A percentile compares a stretch with the other conserved stretches of the same genome.
Evolutionary conservation across 2,329 filamentous ascomycete genomes (phyloP).

Genomic region (Aureobasidium sp.): DNA sequence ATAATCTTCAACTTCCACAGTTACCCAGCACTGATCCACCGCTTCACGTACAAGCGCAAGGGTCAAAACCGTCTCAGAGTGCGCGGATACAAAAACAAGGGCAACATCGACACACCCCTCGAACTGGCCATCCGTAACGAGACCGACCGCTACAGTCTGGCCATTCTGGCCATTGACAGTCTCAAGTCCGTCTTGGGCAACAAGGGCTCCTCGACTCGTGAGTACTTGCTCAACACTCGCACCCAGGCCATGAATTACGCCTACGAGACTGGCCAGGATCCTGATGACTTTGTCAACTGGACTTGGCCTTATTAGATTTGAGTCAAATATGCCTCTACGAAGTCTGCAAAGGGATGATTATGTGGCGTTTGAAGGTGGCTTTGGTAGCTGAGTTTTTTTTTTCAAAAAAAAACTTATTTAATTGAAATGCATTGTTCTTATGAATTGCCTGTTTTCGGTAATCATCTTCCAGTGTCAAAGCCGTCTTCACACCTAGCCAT

Average conservation of each 20-base stretch:
- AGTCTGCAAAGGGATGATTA: no score
- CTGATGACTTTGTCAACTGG: slow-evolving; percentile 59
- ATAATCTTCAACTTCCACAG: slow-evolving; percentile 81
- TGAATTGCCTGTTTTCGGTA: no score
- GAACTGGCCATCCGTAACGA: slow-evolving; percentile 72
- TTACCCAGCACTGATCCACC: slow-evolving; percentile 73
- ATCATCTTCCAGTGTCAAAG: no score
- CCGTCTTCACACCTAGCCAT: no score
- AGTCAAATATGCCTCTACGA: no score
- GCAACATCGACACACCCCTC: slow-evolving; percentile 74
- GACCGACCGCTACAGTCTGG: slow-evolving; percentile 69
- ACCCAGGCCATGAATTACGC: slow-evolving; percentile 58
- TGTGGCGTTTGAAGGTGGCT: background rate
- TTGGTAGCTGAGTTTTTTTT: no score
- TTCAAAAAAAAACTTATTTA: no score
- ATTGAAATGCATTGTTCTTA: no score
- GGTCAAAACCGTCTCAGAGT: slow-evolving; percentile 64
- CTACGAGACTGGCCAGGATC: slow-evolving; percentile 65
- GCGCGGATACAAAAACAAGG: slow-evolving; percentile 75
- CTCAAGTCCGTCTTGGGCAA: slow-evolving; percentile 56
- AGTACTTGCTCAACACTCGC: slow-evolving; percentile 58
- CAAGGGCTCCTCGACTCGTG: slow-evolving; percentile 54
- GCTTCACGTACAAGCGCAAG: slow-evolving; percentile 67
- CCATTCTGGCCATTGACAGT: slow-evolving; percentile 68
- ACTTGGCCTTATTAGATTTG: slow-evolving; percentile 48